Evolutionary conservation across 2,329 filamentous ascomycete genomes (phyloP).

Genomic region (Alternaria arborescens): DNA sequence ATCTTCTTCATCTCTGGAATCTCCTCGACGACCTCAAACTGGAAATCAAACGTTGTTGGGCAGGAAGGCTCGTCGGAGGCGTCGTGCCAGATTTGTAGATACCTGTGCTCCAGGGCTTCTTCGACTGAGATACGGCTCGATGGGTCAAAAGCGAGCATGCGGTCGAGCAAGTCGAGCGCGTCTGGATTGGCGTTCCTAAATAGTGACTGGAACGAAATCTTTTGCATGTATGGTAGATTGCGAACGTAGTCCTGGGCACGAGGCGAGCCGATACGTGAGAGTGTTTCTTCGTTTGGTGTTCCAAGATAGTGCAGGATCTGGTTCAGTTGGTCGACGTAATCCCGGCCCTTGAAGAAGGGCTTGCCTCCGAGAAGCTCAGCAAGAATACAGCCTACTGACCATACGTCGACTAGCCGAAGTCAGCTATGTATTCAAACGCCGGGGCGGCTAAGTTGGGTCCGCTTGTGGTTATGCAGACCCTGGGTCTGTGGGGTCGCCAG

Average conservation of each 20-base stretch:
- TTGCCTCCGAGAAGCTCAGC: constrained; percentile 94
- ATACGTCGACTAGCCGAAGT: constrained; percentile 81
- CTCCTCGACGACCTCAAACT: constrained; percentile 97
- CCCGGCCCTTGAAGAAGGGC: constrained; percentile 98
- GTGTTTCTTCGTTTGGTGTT: constrained; percentile 93
- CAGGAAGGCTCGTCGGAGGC: constrained; percentile 94
- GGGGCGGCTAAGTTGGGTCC: constrained; percentile 11
- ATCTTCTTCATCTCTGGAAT: constrained; percentile 94
- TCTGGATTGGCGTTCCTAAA: constrained; percentile 97
- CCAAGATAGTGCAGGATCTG: constrained; percentile 98
- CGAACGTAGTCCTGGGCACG: constrained; percentile 98
- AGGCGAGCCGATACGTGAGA: constrained; percentile 91
- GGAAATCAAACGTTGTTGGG: constrained; percentile 95
- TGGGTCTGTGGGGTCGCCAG: constrained; percentile 1
- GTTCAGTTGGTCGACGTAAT: constrained; percentile 99
- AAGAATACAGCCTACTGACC: constrained; percentile 98
- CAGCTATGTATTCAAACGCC: constrained; percentile 25
- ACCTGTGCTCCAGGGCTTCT: constrained; percentile 93
- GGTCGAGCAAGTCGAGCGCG: constrained; percentile 91
- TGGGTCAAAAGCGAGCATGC: constrained; percentile 97
- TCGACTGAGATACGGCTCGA: constrained; percentile 93
- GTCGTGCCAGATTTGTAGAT: constrained; percentile 98
- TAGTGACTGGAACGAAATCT: constrained; percentile 85
- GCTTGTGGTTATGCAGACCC: constrained; percentile 12
- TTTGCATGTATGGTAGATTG: constrained; percentile 93